Conservation (phyloP, 345 rosid species). For the Corymbia maculata region DNA sequence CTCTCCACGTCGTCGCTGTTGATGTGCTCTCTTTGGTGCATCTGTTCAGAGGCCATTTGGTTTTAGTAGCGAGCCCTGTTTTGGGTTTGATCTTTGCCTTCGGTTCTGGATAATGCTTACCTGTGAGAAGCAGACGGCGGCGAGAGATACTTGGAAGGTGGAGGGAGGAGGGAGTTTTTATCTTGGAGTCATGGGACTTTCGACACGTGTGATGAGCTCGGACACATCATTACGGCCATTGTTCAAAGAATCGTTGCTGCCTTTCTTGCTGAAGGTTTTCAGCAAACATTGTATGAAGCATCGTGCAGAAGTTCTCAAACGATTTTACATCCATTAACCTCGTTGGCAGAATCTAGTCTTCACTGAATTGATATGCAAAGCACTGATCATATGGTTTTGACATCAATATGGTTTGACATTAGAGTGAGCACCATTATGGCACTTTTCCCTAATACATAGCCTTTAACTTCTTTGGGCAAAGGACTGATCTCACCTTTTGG, state of each 20-base stretch:
- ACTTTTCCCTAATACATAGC: neutral
- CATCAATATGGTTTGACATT: neutral
- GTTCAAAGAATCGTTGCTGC: neutral
- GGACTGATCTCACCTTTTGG: no score
- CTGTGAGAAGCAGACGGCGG: neutral
- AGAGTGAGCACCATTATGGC: neutral
- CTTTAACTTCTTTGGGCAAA: neutral
- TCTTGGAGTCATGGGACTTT: neutral
- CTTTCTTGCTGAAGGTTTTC: neutral
- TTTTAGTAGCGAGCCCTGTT: neutral
- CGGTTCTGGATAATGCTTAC: neutral
- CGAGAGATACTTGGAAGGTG: neutral
- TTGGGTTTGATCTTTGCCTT: neutral
- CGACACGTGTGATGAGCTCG: neutral
- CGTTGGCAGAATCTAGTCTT: neutral
- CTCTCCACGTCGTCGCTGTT: conserved; percentile 33
- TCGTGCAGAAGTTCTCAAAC: neutral
- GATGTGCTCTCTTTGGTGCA: conserved; percentile 21
- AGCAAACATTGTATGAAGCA: neutral
- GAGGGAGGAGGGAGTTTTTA: neutral
- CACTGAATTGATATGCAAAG: neutral
- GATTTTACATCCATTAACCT: neutral
- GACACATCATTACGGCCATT: neutral
- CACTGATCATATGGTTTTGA: neutral
- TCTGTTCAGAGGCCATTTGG: conserved; percentile 52